phyloP scores from a whole-genome alignment of 768 basidiomycete species.

The Russula sp. region DNA sequence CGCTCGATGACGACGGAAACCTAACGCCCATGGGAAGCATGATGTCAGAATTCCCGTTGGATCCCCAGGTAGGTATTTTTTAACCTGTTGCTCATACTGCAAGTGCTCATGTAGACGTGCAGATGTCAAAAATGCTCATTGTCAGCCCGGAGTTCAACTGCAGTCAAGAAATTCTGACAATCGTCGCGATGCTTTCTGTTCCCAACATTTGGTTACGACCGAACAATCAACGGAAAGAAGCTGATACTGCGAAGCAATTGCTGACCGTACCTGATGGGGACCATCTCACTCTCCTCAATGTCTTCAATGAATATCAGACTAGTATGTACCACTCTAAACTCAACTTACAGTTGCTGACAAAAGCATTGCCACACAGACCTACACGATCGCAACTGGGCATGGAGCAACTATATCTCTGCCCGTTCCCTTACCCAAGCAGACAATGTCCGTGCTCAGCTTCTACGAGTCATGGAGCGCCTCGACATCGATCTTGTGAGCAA shows the following conservation, averaged over 20 bases:
- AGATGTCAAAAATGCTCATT: conserved; percentile 92
- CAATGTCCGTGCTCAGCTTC: conserved; percentile 84
- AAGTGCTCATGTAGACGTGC: background rate
- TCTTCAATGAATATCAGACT: conserved; percentile 85
- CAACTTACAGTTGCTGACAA: background rate
- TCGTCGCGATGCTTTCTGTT: conserved; percentile 97
- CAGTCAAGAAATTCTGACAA: conserved; percentile 91
- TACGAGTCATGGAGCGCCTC: conserved; percentile 85
- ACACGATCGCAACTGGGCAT: conserved; percentile 83
- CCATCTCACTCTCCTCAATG: conserved; percentile 89
- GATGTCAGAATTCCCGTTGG: conserved; percentile 99
- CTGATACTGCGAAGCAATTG: conserved; percentile 84
- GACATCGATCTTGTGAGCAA: conserved; percentile 71
- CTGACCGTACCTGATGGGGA: conserved; percentile 94
- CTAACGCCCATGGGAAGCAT: conserved; percentile 78
- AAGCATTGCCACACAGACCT: background rate
- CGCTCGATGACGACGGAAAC: conserved; percentile 90
- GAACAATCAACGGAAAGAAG: conserved; percentile 78
- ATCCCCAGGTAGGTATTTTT: conserved; percentile 63
- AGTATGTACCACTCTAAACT: conserved; percentile 41
- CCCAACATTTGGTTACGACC: conserved; percentile 96
- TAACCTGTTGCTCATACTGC: background rate
- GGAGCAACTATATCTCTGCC: conserved; percentile 79
- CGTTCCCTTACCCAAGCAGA: conserved; percentile 86
- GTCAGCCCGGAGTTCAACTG: conserved; percentile 92